Base-by-base conservation (phyloP, 495 filamentous ascomycete genomes). In the Trichocladium uniseriatum region DNA sequence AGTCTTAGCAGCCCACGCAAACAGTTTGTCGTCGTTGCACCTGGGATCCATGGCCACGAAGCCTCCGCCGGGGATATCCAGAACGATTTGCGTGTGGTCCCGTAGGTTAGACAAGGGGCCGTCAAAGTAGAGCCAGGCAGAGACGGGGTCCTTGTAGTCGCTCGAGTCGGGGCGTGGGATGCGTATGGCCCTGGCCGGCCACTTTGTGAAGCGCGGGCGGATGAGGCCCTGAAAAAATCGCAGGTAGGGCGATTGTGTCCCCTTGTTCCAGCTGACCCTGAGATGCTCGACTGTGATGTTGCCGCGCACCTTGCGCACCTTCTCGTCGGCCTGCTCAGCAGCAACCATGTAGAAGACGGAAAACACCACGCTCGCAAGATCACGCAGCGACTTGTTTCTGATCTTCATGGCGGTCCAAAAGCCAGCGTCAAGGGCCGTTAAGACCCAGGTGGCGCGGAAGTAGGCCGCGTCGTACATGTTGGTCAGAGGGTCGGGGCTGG, bases 351-450 rank as follows among this genome's bases (percentile, higher is more conserved):
- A 98, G 67, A 95, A 97, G 1, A 81, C 61, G 1, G 82, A 83
- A 61, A 95, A 97, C 19, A 86, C 73, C 18, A 98, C 73, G 52
- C 84, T 89, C 4, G 81, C 78, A 14, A 94, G 59, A 62, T 97
- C 90, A 20, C 87, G 75, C 15, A 94, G 60, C 84, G 85, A 89
- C 57, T 87, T 90, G 45, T 73, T 78, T 39, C 77, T 78, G 43
- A 98, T 86, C 46, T 80, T 83, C 92, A 98, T 98, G 5, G 92
- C 94, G 0, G 89, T 94, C 92, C 92, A 98, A 65, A 95, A 98
- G 0, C 92, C 92, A 9, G 92, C 92, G 62, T 98, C 92, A 48
- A 98, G 65, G 0, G 88, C 92, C 0, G 92, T 98, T 34, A 91
- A 83, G 19, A 95, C 80, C 92, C 91, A 97, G 71, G 92, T 97